phyloP scores from a whole-genome alignment of 106 monocot species.

The Narthecium ossifragum region DNA sequence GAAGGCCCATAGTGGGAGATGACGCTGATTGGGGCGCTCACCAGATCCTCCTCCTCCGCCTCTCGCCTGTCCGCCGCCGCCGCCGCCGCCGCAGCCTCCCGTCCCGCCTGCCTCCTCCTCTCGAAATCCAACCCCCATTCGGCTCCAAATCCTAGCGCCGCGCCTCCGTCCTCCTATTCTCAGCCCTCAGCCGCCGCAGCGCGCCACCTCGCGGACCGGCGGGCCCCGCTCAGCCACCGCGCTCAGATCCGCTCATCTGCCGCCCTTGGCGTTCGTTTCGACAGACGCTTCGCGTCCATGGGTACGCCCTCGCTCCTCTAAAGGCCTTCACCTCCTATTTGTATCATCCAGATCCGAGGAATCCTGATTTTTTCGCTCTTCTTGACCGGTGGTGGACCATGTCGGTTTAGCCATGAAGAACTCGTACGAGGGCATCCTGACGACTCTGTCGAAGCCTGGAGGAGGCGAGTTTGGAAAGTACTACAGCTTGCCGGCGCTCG shows the following conservation, averaged over 20 bases:
- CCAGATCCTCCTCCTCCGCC: constrained; percentile 25
- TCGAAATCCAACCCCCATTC: constrained; percentile 1
- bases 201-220: constrained; percentile 24
- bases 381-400: not conserved
- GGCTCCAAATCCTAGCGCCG: not conserved
- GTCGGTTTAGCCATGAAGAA: constrained; percentile 42
- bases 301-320: constrained; percentile 20
- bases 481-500: constrained; percentile 71
- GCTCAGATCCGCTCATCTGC: constrained; percentile 26
- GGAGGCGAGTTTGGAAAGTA: constrained; percentile 79
- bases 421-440: constrained; percentile 45
- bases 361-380: not conserved
- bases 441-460: constrained; percentile 49
- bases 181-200: constrained; percentile 1
- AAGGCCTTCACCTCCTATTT: not conserved
- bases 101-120: constrained; percentile 2
- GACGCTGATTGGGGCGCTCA: constrained; percentile 18
- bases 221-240: constrained; percentile 19
- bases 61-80: constrained; percentile 18
- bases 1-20: too few species aligned
- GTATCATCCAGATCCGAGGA: not conserved
- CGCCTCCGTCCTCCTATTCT: not conserved
- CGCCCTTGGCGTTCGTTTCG: constrained; percentile 31
- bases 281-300: constrained; percentile 30
- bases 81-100: constrained; percentile 21